These are phyloP conservation scores for Clarireedia monteithiana DNA, from an alignment of 2,329 filamentous ascomycete species.

Conservation along the genomic window DNA sequence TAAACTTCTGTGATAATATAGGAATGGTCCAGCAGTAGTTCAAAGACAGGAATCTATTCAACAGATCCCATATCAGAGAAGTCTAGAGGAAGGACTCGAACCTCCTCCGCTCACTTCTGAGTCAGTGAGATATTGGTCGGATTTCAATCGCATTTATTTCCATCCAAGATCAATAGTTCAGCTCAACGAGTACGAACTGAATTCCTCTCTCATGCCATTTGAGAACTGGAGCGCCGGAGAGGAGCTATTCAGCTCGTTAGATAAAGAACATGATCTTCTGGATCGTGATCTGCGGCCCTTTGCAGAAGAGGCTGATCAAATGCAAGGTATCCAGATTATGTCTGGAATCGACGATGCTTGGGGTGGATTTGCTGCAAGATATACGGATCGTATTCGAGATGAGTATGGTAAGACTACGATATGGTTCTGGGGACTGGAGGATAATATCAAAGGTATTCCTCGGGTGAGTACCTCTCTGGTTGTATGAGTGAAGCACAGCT, in stretches of 20 bases:
- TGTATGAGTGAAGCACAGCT: conserved; percentile 8
- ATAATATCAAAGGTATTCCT: conserved; percentile 43
- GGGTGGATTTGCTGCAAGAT: conserved; percentile 68
- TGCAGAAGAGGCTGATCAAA: conserved; percentile 84
- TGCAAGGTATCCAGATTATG: conserved; percentile 80
- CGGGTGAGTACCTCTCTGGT: conserved; percentile 37
- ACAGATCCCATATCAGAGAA: conserved; percentile 68
- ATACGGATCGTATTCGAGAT: conserved; percentile 72
- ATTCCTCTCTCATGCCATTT: conserved; percentile 73
- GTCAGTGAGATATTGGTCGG: conserved; percentile 90
- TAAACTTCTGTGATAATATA: conserved; percentile 25
- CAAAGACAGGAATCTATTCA: conserved; percentile 61
- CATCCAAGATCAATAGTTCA: conserved; percentile 84
- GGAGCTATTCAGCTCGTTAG: conserved; percentile 64
- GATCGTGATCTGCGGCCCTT: conserved; percentile 88
- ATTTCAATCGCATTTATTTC: conserved; percentile 88
- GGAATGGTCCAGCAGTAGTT: conserved; percentile 59
- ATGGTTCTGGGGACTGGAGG: conserved; percentile 81
- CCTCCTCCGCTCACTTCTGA: conserved; percentile 58
- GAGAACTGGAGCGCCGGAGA: conserved; percentile 67
- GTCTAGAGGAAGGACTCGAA: conserved; percentile 62
- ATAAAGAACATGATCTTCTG: conserved; percentile 76
- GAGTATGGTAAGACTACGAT: conserved; percentile 84
- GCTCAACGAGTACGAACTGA: conserved; percentile 78
- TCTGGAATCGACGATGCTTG: conserved; percentile 69